A percentile compares a stretch with the other conserved stretches of the same genome.
Conservation (phyloP, 2,329 filamentous ascomycete genomes). For the Fusarium sterilihyphosum region DNA sequence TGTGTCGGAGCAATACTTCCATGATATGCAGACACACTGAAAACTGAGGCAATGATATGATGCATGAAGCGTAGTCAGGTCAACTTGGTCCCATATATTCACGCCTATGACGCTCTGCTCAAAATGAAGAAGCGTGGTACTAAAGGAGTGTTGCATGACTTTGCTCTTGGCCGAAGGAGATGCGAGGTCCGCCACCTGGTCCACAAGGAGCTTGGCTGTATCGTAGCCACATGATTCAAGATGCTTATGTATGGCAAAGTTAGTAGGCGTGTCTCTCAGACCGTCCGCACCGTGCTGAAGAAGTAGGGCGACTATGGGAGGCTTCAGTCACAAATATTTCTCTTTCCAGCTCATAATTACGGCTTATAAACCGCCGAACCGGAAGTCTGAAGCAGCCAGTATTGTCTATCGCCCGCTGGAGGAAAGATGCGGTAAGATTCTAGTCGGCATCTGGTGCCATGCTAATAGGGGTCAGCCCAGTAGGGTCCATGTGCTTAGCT, state of each 20-base stretch:
- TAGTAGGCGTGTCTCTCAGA: background rate
- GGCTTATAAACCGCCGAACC: rapidly evolving
- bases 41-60: rapidly evolving
- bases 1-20: background rate
- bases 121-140: background rate
- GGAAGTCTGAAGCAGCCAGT: background rate
- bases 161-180: background rate
- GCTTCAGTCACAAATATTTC: rapidly evolving
- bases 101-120: background rate
- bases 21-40: background rate
- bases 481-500: rapidly evolving
- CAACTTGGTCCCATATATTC: rapidly evolving
- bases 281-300: rapidly evolving
- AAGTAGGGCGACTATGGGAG: background rate
- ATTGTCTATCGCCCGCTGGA: background rate
- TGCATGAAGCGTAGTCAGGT: rapidly evolving
- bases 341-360: rapidly evolving
- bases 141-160: rapidly evolving
- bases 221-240: rapidly evolving
- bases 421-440: background rate
- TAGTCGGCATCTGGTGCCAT: background rate
- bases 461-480: rapidly evolving
- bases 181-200: background rate
- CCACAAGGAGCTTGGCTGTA: rapidly evolving
- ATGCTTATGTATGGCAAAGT: background rate